Conservation (phyloP, 1,284 basidiomycete species). For the Sanguinoderma infundibulare region DNA sequence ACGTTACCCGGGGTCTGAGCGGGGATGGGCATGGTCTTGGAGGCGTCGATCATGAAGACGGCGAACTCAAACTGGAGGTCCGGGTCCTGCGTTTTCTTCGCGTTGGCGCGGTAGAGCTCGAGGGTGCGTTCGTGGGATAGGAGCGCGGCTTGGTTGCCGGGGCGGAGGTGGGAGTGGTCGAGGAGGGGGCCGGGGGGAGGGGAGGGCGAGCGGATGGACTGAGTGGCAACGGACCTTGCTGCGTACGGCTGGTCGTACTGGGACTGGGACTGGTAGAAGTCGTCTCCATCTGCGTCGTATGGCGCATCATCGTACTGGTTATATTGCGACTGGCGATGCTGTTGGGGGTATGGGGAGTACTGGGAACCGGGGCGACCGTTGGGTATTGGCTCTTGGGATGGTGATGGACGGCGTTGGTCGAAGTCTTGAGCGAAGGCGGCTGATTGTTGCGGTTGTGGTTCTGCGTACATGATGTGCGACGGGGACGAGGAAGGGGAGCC, state of each 20-base stretch:
- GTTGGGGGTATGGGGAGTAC: constrained; percentile 31
- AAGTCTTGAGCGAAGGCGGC: constrained; percentile 40
- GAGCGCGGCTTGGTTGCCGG: constrained; percentile 90
- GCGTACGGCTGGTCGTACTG: constrained; percentile 35
- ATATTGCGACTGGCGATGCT: constrained; percentile 29
- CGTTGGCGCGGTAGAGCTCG: constrained; percentile 95
- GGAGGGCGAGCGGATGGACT: constrained; percentile 52
- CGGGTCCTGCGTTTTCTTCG: constrained; percentile 98
- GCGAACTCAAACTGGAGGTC: constrained; percentile 98
- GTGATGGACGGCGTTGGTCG: constrained; percentile 24
- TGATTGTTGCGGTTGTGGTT: constrained; percentile 40
- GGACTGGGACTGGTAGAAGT: constrained; percentile 42
- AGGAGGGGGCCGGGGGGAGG: constrained; percentile 72
- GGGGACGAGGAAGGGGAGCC: not conserved
- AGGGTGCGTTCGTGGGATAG: constrained; percentile 95
- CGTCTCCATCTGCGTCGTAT: constrained; percentile 42
- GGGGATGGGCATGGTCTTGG: constrained; percentile 84
- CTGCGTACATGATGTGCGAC: constrained; percentile 36
- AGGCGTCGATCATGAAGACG: constrained; percentile 97
- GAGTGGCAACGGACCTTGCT: constrained; percentile 38
- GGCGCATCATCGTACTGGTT: constrained; percentile 36
- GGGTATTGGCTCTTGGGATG: constrained; percentile 23
- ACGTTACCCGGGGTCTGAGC: constrained; percentile 67
- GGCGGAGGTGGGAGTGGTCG: constrained; percentile 93
- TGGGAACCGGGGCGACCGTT: constrained; percentile 26